A percentile compares a stretch with the other conserved stretches of the same genome.
These are phyloP conservation scores for Bolboschoenus planiculmis DNA, from an alignment of 176 grass and related monocot species.

Conservation along the genomic window DNA sequence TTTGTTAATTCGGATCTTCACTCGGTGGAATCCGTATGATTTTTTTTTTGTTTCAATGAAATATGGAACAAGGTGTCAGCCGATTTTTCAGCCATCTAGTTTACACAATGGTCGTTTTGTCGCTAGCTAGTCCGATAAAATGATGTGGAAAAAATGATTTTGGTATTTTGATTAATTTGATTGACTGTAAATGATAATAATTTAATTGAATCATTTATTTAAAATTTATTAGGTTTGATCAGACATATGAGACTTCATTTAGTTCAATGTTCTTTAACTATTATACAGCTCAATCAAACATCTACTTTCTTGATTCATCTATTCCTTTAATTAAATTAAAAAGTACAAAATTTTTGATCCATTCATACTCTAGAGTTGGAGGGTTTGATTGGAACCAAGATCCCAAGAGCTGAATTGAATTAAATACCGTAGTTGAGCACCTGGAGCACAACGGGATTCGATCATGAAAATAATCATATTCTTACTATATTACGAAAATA, in stretches of 20 bases:
- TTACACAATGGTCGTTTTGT: neutral
- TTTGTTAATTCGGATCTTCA: neutral
- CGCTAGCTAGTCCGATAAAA: neutral
- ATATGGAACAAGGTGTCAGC: neutral
- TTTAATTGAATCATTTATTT: no score
- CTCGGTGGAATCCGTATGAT: neutral
- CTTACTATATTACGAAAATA: neutral
- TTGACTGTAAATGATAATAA: no score
- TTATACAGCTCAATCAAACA: neutral
- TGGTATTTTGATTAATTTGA: neutral
- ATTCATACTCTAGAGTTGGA: neutral
- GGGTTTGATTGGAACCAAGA: neutral
- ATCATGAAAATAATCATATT: neutral
- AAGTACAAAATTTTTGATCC: neutral
- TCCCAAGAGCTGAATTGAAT: neutral
- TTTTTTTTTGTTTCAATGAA: neutral
- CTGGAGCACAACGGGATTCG: neutral
- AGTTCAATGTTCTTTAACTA: no score
- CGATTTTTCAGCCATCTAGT: neutral
- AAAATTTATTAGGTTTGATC: neutral
- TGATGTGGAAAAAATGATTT: neutral
- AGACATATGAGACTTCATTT: no score
- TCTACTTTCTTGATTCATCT: neutral
- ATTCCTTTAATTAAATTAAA: neutral
- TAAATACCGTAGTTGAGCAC: neutral